Evolutionary conservation across 1,284 basidiomycete genomes (phyloP), one percentile per base, ranked within the genome.

Genomic region (Caloboletus inedulis): DNA sequence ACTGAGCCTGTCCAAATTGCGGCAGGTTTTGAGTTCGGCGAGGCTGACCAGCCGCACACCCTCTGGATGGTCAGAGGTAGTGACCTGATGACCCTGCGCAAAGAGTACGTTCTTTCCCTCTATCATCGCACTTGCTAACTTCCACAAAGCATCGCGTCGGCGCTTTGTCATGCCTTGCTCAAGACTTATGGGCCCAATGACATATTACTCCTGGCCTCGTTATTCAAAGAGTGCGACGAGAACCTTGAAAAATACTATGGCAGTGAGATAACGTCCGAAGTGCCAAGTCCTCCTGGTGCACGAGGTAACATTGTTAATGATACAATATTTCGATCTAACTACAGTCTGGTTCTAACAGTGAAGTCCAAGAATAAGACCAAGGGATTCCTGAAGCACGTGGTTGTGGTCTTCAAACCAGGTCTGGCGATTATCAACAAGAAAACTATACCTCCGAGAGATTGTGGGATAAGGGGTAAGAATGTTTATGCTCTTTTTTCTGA

Each of bases 101-200:
- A 58, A 0, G 46, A 56, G 57, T 58, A 31, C 4, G 56, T 54
- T 19, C 14, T n/a, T 18, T 21, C 9, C n/a, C n/a, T 33, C 7
- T 19, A 12, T 25, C 8, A 4, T 40, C 2, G 10, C 25, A 3
- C 12, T 7, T 34, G 9, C 43, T 59, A 6, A 64, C 27, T 5
- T 31, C 14, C 29, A 6, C n/a, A 12, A 35, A 63, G 62, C 19
- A 40, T 55, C 10, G 59, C 64, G 6, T 49, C 59, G 25, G 62
- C 58, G 12, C 53, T 63, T 21, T 63, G 62, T 41, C 58, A 54
- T 12, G 33, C 60, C 3, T 45, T 67, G 27, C 59, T 64, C 31
- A 63, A 51, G 23, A 52, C 46, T 1, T 64, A 62, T 33, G 52
- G 53, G 31, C 51, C 43, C 9, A 59, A 62, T 21, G 63, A 64